Evolutionary conservation across 352 stramenopile genomes (phyloP), one percentile per base, ranked within the genome.

Genomic region (Pythium sukuiense): DNA sequence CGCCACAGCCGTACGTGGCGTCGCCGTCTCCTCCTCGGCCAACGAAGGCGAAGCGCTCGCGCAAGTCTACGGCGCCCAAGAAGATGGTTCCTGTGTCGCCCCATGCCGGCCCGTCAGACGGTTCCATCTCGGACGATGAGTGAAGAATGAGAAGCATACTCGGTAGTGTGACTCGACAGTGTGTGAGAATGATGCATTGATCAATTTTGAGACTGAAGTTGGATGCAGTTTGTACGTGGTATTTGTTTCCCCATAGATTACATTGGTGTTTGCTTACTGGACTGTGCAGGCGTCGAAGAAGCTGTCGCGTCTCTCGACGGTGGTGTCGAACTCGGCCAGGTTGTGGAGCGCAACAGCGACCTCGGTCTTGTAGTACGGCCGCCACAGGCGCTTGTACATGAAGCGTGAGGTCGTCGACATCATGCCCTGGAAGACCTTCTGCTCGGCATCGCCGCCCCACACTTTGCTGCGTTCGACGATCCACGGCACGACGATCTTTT

Each of bases 401-500:
- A 95, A 90, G 61, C 77, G 79, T 12, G 85, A 82, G 6, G 84
- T 89, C 60, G 92, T 88, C 8, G 86, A 83, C 62, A 95, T 67
- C 80, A 91, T 85, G 9, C 74, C 63, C 46, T 90, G 71, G 61
- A 92, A 82, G 45, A 70, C 83, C 33, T 82, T 71, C 67, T 95
- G 81, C 60, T 95, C 86, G 2, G 52, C 70, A 53, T 86, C 80
- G 20, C 87, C 87, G 67, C 87, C 87, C 87, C 87, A 95, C 32
- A 92, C 80, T 67, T 93, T 93, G 67, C 76, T 90, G 30, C 87
- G 87, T 45, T 95, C 87, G 20, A 95, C 76, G 63, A 93, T 92
- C 87, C 87, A 95, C 13, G 85, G 84, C 37, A 95, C 77, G n/a
- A 95, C 76, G 2, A 95, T 79, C 37, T 85, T 84, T 61, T 95